Conservation (phyloP, 805 yeast genomes). For the Priceomyces carsonii region DNA sequence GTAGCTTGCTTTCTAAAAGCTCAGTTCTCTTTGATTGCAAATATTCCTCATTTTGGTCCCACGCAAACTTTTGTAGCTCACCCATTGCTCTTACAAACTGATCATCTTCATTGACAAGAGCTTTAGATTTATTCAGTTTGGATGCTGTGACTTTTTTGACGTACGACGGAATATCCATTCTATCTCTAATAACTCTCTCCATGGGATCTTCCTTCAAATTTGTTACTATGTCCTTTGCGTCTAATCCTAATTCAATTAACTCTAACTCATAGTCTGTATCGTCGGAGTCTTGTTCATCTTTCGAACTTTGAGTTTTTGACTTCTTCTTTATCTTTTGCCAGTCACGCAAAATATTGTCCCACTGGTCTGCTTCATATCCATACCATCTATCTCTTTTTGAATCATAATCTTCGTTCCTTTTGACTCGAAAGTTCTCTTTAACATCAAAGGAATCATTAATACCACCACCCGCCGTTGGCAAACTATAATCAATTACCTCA, state of each 20-base stretch:
- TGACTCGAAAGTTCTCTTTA: slow-evolving; percentile 21
- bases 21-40: slow-evolving; percentile 11
- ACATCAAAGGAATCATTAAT: slow-evolving; percentile 46
- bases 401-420: slow-evolving; percentile 52
- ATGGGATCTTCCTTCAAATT: slow-evolving; percentile 31
- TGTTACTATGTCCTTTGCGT: slow-evolving; percentile 21
- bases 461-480: slow-evolving; percentile 57
- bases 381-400: slow-evolving; percentile 80
- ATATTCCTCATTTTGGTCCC: slow-evolving; percentile 27
- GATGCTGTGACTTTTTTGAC: slow-evolving; percentile 47
- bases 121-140: slow-evolving; percentile 25
- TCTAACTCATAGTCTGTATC: slow-evolving; percentile 45
- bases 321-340: slow-evolving; percentile 42
- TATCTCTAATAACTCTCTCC: slow-evolving; percentile 54
- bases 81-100: slow-evolving; percentile 48
- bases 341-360: slow-evolving; percentile 48
- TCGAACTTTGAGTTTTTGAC: slow-evolving; percentile 5
- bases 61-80: slow-evolving; percentile 34
- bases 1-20: slow-evolving; percentile 8
- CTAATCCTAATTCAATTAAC: slow-evolving; percentile 35
- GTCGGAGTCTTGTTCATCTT: slow-evolving; percentile 25
- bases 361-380: slow-evolving; percentile 69
- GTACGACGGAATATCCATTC: slow-evolving; percentile 74
- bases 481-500: slow-evolving; percentile 45
- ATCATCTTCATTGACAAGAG: slow-evolving; percentile 37